These are phyloP conservation scores for Hypoxylon trugodes DNA, from an alignment of 495 filamentous ascomycete species.

Conservation along the genomic window DNA sequence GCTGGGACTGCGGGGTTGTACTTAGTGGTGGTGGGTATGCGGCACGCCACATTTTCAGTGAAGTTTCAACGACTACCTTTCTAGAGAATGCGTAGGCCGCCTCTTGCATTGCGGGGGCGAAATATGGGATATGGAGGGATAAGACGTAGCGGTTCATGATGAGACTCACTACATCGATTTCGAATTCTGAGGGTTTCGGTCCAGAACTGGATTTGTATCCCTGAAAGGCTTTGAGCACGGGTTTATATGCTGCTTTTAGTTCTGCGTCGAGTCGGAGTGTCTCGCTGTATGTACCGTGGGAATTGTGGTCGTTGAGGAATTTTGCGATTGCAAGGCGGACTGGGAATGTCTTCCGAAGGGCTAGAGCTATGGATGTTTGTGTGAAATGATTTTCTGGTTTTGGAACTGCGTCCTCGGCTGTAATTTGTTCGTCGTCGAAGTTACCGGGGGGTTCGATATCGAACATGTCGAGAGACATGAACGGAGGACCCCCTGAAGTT, in stretches of 20 bases:
- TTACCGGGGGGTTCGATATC: conserved; percentile 61
- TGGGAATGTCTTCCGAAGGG: conserved; percentile 48
- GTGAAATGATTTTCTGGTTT: conserved; percentile 43
- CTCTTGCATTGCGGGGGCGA: conserved; percentile 45
- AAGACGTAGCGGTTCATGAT: conserved; percentile 64
- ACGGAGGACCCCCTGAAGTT: conserved; percentile 61
- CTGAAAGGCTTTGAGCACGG: conserved; percentile 45
- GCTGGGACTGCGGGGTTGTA: conserved; percentile 30
- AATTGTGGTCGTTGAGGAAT: conserved; percentile 48
- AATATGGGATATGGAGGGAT: conserved; percentile 55
- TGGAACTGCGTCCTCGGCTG: conserved; percentile 32
- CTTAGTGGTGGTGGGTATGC: conserved; percentile 13
- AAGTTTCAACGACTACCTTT: conserved; percentile 55
- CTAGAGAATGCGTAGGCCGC: conserved; percentile 57
- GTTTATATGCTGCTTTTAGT: conserved; percentile 44
- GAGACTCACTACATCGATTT: conserved; percentile 50
- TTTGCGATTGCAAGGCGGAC: conserved; percentile 48
- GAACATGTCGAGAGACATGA: conserved; percentile 53
- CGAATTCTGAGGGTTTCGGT: conserved; percentile 46
- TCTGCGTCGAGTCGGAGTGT: conserved; percentile 51
- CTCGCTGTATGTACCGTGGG: conserved; percentile 45
- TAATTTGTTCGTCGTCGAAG: conserved; percentile 55
- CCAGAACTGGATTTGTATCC: conserved; percentile 47
- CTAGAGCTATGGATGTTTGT: conserved; percentile 50
- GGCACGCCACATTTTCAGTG: conserved; percentile 53